A percentile compares a stretch with the other conserved stretches of the same genome.
phyloP scores from a whole-genome alignment of 2,329 filamentous ascomycete species.

The Bipolaris sorokiniana region DNA sequence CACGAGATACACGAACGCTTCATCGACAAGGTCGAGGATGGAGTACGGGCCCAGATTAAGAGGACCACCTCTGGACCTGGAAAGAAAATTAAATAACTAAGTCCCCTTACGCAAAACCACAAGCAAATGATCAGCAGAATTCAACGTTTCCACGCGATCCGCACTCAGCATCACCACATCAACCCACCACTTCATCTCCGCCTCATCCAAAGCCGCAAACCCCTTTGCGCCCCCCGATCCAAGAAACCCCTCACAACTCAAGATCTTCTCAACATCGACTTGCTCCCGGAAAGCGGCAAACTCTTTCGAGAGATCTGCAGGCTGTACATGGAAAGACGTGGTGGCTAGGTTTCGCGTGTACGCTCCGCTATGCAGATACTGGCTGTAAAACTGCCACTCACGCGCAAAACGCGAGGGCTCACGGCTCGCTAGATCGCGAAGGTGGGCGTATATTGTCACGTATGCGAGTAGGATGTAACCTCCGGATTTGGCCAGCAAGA shows the following conservation, averaged over 20 bases:
- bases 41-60: no score
- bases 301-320: background rate
- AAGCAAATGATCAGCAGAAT: background rate
- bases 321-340: background rate
- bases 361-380: background rate
- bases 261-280: background rate
- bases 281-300: background rate
- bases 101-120: background rate
- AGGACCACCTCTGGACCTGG: no score
- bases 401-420: background rate
- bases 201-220: background rate
- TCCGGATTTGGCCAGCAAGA: background rate
- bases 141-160: background rate
- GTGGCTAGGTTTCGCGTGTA: background rate
- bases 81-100: no score
- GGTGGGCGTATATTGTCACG: background rate
- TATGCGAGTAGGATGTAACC: background rate
- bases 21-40: no score
- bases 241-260: background rate
- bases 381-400: background rate
- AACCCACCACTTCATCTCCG: background rate
- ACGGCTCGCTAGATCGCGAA: background rate
- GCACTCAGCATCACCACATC: background rate
- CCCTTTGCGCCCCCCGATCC: background rate
- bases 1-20: no score